phyloP scores from a whole-genome alignment of 208 protist genomes.

The Crithidia brevicula region DNA sequence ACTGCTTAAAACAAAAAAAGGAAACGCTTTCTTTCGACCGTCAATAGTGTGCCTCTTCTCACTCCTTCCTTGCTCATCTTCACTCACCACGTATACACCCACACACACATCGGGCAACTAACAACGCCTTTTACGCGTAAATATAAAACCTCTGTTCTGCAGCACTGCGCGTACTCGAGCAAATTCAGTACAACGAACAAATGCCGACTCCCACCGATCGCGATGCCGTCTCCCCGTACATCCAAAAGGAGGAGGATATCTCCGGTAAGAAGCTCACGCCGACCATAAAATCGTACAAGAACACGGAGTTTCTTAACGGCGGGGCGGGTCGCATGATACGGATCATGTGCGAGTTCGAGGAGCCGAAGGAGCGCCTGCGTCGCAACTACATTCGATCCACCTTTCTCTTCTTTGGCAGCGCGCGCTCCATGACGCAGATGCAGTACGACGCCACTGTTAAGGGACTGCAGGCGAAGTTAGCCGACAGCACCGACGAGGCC shows the following conservation, averaged over 20 bases:
- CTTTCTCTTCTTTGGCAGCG: constrained; percentile 93
- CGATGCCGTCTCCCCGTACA: constrained; percentile 60
- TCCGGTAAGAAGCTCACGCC: constrained; percentile 51
- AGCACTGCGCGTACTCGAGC: no score
- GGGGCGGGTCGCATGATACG: constrained; percentile 83
- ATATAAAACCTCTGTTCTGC: no score
- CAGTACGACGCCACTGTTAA: constrained; percentile 67
- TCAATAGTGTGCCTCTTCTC: background rate
- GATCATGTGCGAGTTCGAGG: constrained; percentile 94
- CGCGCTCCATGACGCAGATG: constrained; percentile 78
- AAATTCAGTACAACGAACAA: no score
- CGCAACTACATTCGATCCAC: constrained; percentile 80
- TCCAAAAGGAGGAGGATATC: constrained; percentile 70
- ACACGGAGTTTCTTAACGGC: constrained; percentile 75
- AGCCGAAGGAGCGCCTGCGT: constrained; percentile 76
- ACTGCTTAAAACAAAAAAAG: no score
- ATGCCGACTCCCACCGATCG: constrained; percentile 19
- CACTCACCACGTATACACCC: background rate
- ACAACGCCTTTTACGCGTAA: no score
- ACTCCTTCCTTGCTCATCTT: background rate
- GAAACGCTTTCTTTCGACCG: no score
- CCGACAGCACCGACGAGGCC: constrained; percentile 21
- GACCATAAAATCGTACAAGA: constrained; percentile 92
- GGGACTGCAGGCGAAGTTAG: constrained; percentile 30
- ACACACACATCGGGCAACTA: background rate